Evolutionary conservation across 78 protist species (phyloP).

Genomic region (Dictyostelium capitatum): DNA sequence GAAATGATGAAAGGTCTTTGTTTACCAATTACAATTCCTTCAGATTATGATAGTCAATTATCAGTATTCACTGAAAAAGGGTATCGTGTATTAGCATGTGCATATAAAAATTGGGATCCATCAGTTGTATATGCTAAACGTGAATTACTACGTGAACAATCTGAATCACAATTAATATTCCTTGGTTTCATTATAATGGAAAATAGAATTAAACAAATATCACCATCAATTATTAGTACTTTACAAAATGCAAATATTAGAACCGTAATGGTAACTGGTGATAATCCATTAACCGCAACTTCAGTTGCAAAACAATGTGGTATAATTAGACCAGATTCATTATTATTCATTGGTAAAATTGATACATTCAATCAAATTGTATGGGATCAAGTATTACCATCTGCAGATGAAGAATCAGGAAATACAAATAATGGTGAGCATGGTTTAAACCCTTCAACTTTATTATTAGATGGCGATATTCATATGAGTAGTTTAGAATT

Average conservation of each 20-base stretch:
- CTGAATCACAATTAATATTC: conserved; percentile 82
- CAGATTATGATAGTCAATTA: conserved; percentile 60
- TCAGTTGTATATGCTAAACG: background rate
- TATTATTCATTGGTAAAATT: conserved; percentile 36
- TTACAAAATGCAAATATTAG: conserved; percentile 81
- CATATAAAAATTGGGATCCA: conserved; percentile 24
- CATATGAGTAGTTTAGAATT: too few relatives aligned
- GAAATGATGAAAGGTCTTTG: conserved; percentile 87
- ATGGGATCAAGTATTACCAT: background rate
- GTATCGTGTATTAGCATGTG: conserved; percentile 92
- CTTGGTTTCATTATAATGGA: conserved; percentile 84
- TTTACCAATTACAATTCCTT: conserved; percentile 74
- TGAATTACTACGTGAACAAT: background rate
- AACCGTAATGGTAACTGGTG: conserved; percentile 91
- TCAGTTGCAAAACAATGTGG: conserved; percentile 89
- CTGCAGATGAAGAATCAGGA: background rate
- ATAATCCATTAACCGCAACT: conserved; percentile 94
- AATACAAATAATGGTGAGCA: background rate
- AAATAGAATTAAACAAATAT: conserved; percentile 86
- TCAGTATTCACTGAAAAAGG: conserved; percentile 85
- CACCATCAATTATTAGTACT: conserved; percentile 60
- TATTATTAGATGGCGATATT: background rate
- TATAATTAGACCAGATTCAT: conserved; percentile 45
- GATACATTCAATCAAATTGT: background rate
- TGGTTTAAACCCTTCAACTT: conserved; percentile 34